phyloP scores from a whole-genome alignment of 1,139 yeast species.

The Chernovozyma aurita region DNA sequence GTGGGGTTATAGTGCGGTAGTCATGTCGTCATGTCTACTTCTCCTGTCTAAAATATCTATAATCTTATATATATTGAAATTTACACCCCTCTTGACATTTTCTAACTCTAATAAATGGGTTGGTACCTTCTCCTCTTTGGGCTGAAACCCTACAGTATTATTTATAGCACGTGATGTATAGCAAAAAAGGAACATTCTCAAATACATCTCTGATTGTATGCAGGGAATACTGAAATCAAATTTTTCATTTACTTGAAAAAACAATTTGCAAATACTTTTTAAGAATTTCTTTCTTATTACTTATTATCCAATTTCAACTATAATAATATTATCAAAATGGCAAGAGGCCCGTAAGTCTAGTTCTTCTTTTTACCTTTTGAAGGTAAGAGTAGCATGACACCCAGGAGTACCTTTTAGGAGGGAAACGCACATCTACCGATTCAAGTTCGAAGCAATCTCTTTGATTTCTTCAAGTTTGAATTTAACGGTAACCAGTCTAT shows the following conservation, averaged over 20 bases:
- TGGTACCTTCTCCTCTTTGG: slow-evolving; percentile 1
- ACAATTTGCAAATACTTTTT: slow-evolving; percentile 7
- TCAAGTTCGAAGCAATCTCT: slow-evolving; percentile 6
- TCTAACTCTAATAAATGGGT: too few species aligned
- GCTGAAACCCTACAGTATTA: slow-evolving; percentile 1
- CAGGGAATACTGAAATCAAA: too few species aligned
- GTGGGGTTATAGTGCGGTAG: too few species aligned
- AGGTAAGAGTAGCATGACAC: slow-evolving; percentile 1
- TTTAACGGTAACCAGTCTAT: slow-evolving; percentile 11
- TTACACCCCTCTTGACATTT: too few species aligned
- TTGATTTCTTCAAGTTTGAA: slow-evolving; percentile 4
- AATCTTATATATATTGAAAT: too few species aligned
- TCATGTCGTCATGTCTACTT: too few species aligned
- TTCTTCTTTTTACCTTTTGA: slow-evolving; percentile 1
- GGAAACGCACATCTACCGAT: slow-evolving; percentile 11
- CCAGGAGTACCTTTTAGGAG: slow-evolving; percentile 7
- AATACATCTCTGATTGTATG: too few species aligned
- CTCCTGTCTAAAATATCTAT: too few species aligned
- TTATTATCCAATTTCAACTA: slow-evolving; percentile 8
- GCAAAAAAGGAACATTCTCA: too few species aligned
- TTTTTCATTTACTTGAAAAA: too few species aligned
- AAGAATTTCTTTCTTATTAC: slow-evolving; percentile 7
- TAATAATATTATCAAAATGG: slow-evolving; percentile 54
- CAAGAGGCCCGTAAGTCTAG: slow-evolving; percentile 87
- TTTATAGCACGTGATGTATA: not conserved